A percentile compares a stretch with the other conserved stretches of the same genome.
phyloP scores from a whole-genome alignment of 306 rosid species.

The Purshia tridentata region DNA sequence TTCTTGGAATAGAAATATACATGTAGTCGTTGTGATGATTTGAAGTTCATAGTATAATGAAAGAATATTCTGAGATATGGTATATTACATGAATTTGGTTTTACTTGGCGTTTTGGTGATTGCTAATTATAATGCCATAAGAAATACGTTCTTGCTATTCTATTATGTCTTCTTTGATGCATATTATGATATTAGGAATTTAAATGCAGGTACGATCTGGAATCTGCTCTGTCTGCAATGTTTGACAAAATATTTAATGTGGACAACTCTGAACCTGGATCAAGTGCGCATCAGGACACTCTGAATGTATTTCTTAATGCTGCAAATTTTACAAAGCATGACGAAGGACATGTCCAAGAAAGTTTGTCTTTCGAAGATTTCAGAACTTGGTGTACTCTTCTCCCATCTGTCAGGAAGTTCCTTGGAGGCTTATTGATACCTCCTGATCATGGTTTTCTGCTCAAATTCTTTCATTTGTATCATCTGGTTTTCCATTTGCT shows the following conservation, averaged over 20 bases:
- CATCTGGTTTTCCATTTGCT: constrained; percentile 1
- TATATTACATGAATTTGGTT: background rate
- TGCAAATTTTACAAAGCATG: constrained; percentile 56
- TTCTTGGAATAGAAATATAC: background rate
- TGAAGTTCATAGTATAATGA: background rate
- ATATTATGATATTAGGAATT: constrained; percentile 29
- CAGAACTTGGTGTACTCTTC: constrained; percentile 69
- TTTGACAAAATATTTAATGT: constrained; percentile 42
- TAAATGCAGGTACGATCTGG: constrained; percentile 79
- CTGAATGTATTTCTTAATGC: constrained; percentile 60
- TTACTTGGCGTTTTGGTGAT: background rate
- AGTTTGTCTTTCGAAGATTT: constrained; percentile 74
- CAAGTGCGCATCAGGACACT: constrained; percentile 45
- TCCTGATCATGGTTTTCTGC: constrained; percentile 59
- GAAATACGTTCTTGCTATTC: background rate
- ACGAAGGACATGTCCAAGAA: constrained; percentile 39
- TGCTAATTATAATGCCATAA: background rate
- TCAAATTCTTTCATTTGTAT: constrained; percentile 19
- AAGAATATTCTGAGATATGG: background rate
- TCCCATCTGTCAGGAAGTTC: constrained; percentile 74
- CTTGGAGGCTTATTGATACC: constrained; percentile 79
- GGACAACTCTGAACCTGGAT: constrained; percentile 43
- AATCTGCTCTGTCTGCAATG: constrained; percentile 55
- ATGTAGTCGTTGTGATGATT: background rate
- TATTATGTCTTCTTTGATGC: constrained; percentile 27